A percentile compares a stretch with the other conserved stretches of the same genome.
Conservation (phyloP, 768 basidiomycete species). For the Gautieria morchelliformis region DNA sequence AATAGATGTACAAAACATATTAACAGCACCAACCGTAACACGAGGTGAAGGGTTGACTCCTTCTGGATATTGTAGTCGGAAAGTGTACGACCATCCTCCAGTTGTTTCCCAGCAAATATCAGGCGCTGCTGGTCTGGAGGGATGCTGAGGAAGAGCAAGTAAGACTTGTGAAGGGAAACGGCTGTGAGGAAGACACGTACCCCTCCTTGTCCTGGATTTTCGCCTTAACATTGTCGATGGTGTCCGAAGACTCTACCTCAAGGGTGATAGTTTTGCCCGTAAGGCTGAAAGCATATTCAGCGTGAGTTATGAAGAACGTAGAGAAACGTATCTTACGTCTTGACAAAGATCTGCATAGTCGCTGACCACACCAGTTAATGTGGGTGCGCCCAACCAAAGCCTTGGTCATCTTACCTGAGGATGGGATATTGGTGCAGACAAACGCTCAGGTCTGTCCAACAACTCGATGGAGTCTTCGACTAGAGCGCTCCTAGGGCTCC, state of each 20-base stretch:
- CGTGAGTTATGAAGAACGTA: constrained; percentile 1
- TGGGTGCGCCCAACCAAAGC: neutral
- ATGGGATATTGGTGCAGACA: constrained; percentile 18
- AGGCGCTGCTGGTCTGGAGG: constrained; percentile 94
- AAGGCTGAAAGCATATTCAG: constrained; percentile 43
- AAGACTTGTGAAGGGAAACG: constrained; percentile 14
- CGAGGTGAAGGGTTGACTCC: constrained; percentile 96
- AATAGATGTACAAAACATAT: neutral
- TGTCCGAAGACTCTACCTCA: constrained; percentile 95
- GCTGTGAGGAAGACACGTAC: constrained; percentile 29
- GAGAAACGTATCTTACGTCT: constrained; percentile 53
- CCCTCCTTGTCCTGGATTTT: constrained; percentile 98
- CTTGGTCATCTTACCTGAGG: neutral
- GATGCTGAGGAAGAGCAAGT: constrained; percentile 37
- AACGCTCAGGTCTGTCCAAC: constrained; percentile 86
- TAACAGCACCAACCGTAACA: constrained; percentile 35
- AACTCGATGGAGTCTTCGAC: constrained; percentile 91
- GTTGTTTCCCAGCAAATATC: constrained; percentile 99
- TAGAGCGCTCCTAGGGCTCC: constrained; percentile 30
- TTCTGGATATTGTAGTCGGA: constrained; percentile 98
- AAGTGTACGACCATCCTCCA: constrained; percentile 96
- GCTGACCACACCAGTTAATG: constrained; percentile 1
- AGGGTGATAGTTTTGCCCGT: constrained; percentile 99
- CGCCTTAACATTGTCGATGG: constrained; percentile 96
- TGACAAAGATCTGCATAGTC: constrained; percentile 97